Evolutionary conservation across 306 rosid species (phyloP), one percentile per base, ranked within the genome.

Genomic region (Glycine soja): DNA sequence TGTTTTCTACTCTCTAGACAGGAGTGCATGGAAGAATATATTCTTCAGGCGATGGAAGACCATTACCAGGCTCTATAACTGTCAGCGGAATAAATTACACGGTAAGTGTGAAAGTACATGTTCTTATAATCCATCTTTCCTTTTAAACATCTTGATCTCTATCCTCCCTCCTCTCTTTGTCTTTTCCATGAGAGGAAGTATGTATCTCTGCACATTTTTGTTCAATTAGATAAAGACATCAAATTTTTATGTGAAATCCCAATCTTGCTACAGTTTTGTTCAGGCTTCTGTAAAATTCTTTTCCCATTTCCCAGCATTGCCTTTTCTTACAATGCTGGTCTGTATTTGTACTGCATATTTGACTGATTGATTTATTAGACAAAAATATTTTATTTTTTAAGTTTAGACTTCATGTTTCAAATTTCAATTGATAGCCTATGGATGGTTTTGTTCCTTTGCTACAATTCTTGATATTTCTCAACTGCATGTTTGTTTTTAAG

Each of bases 21-120:
- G 98, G 98, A 83, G 90, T 95, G 80, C 97, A 91, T 78, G 97
- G 99, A 82, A 89, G 96, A 75, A 86, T 95, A 58, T 90, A 87
- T 85, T 91, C 98, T 82, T 89, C 98, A 43, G 90, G 85, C 54
- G 85, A 79, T 70, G 98, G 99, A 80, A 90, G 89, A 80, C 96
- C 99, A 10, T 72, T 93, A 62, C 96, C 89, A 5, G 96, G 89
- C 40, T 36, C 62, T 82, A 85, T 95, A 78, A 72, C 88, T 13
- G 82, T 95, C 71, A 51, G 72, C 15, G 98, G 97, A 82, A 91
- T 93, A 86, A 92, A 95, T 73, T 88, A 90, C 81, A 84, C 87
- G 15, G 99, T 93, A 91, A 43, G 87, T 82, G 42, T 67, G 56
- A 45, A 45, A 72, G 7, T 43, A 34, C 32, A 53, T 8, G 47